Evolutionary conservation across 2,329 filamentous ascomycete genomes (phyloP).

Genomic region (Ceratocystis smalleyi): DNA sequence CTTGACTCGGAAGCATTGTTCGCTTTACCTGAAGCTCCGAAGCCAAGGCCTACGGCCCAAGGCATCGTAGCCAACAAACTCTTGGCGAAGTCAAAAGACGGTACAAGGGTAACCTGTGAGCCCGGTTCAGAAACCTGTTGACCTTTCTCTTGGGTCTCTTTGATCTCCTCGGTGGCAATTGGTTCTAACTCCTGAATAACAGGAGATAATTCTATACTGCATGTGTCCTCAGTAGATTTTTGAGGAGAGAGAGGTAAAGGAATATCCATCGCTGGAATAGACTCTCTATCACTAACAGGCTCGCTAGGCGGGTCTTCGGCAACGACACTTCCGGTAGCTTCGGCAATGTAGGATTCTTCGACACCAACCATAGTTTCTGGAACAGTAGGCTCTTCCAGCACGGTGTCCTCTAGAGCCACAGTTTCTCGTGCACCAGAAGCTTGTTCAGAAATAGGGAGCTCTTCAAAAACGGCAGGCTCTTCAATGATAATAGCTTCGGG

Average conservation of each 20-base stretch:
- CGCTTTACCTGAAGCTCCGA: not conserved
- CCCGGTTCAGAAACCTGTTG: not conserved
- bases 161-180: not conserved
- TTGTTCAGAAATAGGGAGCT: not conserved
- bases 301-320: too few relatives aligned
- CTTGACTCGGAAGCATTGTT: not conserved
- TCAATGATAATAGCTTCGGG: not conserved
- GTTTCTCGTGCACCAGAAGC: too few relatives aligned
- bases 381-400: not conserved
- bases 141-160: not conserved
- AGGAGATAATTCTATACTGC: not conserved
- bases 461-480: not conserved
- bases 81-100: constrained; percentile 7
- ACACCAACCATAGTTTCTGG: not conserved
- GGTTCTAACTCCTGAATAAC: not conserved
- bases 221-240: not conserved
- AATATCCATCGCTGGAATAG: too few relatives aligned
- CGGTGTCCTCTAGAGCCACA: not conserved
- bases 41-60: not conserved
- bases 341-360: not conserved
- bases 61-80: constrained; percentile 8
- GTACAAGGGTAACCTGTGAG: not conserved
- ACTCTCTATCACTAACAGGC: too few relatives aligned
- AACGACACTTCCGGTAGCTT: too few relatives aligned
- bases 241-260: not conserved